Conservation (phyloP, 2,329 filamentous ascomycete genomes). For the Cadophora sp. region DNA sequence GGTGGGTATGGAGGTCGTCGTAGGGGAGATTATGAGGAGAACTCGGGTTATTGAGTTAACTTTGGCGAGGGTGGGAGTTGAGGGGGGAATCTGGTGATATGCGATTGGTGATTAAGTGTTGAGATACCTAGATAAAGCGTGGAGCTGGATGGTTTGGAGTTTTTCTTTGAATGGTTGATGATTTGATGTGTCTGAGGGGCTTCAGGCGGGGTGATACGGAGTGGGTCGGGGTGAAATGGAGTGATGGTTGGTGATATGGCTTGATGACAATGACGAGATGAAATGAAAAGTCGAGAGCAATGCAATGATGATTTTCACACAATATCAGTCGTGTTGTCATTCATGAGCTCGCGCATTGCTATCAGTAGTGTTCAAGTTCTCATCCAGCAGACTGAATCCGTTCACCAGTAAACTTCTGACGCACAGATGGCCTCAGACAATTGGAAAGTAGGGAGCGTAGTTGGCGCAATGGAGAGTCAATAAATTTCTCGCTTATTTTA, state of each 20-base stretch:
- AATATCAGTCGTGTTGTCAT: not conserved
- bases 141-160: slow-evolving; percentile 11
- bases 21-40: slow-evolving; percentile 16
- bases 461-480: too few relatives aligned
- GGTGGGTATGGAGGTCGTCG: slow-evolving; percentile 9
- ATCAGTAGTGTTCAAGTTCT: too few relatives aligned
- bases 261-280: not conserved
- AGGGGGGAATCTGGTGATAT: not conserved
- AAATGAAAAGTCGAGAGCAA: not conserved
- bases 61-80: not conserved
- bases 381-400: too few relatives aligned
- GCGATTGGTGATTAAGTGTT: not conserved
- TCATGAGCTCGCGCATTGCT: too few relatives aligned
- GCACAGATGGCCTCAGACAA: too few relatives aligned
- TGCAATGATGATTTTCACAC: not conserved
- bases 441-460: too few relatives aligned
- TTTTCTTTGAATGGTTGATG: not conserved
- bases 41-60: slow-evolving; percentile 17
- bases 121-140: slow-evolving; percentile 14
- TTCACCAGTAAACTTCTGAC: too few relatives aligned
- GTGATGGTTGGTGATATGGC: not conserved
- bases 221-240: not conserved
- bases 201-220: not conserved
- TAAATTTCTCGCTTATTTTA: too few relatives aligned
- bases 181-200: not conserved